Conservation (phyloP, 495 filamentous ascomycete genomes). For the Talaromyces thailandensis region DNA sequence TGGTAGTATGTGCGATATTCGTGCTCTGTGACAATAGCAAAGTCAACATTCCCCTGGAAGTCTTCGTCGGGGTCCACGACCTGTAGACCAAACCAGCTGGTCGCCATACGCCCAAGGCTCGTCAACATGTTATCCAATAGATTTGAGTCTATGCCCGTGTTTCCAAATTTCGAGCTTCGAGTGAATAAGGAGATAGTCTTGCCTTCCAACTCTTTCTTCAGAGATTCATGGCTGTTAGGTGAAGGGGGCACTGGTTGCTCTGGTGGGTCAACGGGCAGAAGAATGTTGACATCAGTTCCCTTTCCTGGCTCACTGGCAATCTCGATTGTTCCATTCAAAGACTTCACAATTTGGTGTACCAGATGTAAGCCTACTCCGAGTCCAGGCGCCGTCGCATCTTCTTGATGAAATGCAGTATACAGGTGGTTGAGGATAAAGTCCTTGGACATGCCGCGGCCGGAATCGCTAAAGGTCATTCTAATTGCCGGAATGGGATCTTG, state of each 20-base stretch:
- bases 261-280: background rate
- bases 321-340: background rate
- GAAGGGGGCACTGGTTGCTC: background rate
- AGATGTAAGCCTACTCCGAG: background rate
- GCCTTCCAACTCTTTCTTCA: background rate
- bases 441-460: background rate
- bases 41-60: background rate
- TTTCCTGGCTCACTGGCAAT: background rate
- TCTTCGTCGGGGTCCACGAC: slow-evolving; percentile 21
- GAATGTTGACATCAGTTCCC: background rate
- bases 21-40: background rate
- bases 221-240: background rate
- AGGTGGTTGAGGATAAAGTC: background rate
- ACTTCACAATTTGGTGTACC: background rate
- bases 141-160: background rate
- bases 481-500: background rate
- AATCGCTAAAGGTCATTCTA: background rate
- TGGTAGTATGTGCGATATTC: background rate
- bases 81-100: slow-evolving; percentile 24
- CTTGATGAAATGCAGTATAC: background rate
- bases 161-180: background rate
- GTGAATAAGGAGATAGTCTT: background rate
- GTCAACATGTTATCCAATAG: slow-evolving; percentile 11
- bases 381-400: background rate
- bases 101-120: slow-evolving; percentile 14